A percentile compares a stretch with the other conserved stretches of the same genome.
These are phyloP conservation scores for Tetracladium setigerum DNA, from an alignment of 495 filamentous ascomycete genomes.

Conservation along the genomic window DNA sequence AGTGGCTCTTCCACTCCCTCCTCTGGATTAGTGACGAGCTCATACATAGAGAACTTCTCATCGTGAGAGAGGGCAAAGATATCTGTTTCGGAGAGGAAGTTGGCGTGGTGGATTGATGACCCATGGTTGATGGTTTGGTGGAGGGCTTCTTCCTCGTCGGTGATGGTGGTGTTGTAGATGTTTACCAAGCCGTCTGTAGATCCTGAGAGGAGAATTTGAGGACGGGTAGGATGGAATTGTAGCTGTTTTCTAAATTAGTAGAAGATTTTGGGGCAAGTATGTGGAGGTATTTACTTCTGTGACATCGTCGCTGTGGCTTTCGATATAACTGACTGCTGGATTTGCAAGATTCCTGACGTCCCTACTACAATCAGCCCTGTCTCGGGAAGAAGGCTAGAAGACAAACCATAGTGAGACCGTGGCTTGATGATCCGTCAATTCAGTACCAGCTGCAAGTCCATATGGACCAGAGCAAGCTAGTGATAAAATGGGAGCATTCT, in stretches of 20 bases:
- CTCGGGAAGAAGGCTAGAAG: neutral
- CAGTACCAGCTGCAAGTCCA: conserved; percentile 68
- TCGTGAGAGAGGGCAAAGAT: conserved; percentile 76
- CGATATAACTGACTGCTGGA: conserved; percentile 54
- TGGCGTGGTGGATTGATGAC: conserved; percentile 74
- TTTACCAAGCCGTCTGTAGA: conserved; percentile 91
- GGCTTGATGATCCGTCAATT: conserved; percentile 65
- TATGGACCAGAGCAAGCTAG: conserved; percentile 53
- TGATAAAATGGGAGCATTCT: conserved; percentile 51
- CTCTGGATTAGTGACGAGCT: conserved; percentile 49
- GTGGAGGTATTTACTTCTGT: conserved; percentile 53
- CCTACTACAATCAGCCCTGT: conserved; percentile 9
- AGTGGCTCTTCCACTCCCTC: conserved; percentile 42
- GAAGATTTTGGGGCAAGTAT: neutral
- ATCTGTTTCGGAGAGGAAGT: conserved; percentile 61
- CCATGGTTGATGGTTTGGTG: conserved; percentile 83
- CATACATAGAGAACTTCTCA: conserved; percentile 72
- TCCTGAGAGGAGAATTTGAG: conserved; percentile 66
- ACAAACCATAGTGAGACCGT: conserved; percentile 66
- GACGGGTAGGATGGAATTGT: conserved; percentile 58
- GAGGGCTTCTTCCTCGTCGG: conserved; percentile 81
- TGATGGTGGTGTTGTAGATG: conserved; percentile 65
- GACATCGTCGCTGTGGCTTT: conserved; percentile 89
- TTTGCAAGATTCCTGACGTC: conserved; percentile 19
- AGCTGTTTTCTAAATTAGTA: conserved; percentile 36